Base-by-base conservation (phyloP, 129 eudicot species). In the Flaveria trinervia region DNA sequence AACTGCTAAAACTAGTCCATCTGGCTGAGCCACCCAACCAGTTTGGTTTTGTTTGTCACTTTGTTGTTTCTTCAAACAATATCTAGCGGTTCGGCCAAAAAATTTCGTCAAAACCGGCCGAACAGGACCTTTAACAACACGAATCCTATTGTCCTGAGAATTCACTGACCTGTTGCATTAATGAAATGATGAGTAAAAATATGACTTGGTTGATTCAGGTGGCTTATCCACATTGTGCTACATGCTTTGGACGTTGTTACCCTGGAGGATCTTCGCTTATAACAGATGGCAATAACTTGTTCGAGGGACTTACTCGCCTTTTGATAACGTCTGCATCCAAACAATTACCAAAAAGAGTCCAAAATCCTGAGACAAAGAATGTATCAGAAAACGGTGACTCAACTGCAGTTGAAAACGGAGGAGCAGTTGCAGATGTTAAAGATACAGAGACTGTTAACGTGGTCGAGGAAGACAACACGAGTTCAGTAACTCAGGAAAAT, bases 181-280 rank as follows among this genome's bases (percentile, higher is more conserved):
- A 30, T 46, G 54, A 55, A 70, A 70, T 71, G 68, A 45, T 62
- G 61, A 55, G 25, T 55, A 20, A 22, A 57, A 22, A 39, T 9
- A 17, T n/a, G 50, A 9, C 28, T 39, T 17, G 51, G 51, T 66
- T 66, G 51, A 46, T 76, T 66, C 85, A 94, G 99, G 99, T 94
- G 56, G 96, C 90, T 46, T 87, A 87, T 79, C 97, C 97, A 16
- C 93, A 91, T 71, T 94, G 97, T 76, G 90, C 92, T 16, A 86
- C 89, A 17, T 87, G 97, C 77, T 94, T 89, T 82, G 96, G 96
- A 56, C 96, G 99, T 48, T 94, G 99, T 83, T 94, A 94, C 83
- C 88, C 93, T 5, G 97, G 97, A 22, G 96, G 93, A 23, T 85
- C 92, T 57, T 80, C 85, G 50, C 96, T 94, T 30, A 78, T 94